Evolutionary conservation across 768 basidiomycete species (phyloP), one percentile per base, ranked within the genome.

Genomic region (Lactarius sp.): DNA sequence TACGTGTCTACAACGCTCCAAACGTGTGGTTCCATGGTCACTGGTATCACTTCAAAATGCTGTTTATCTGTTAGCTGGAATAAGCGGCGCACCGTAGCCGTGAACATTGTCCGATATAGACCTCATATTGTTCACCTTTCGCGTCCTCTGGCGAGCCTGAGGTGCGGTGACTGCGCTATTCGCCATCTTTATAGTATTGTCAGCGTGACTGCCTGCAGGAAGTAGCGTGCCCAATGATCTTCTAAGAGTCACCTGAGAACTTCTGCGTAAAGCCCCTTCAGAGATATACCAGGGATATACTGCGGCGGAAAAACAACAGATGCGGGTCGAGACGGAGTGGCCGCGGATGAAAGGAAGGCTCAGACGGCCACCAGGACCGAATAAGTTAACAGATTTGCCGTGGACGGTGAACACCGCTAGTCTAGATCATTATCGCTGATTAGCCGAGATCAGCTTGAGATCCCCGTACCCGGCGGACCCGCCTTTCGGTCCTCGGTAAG

Each of bases 1-100:
- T 75, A 90, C 88, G 87, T 88, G 69, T 91, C 88, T 54, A 91
- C 86, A 51, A 90, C 76, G 0, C 70, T 68, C 70, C 80, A 79
- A 6, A 80, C 73, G 65, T 75, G 73, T 0, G 73, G 70, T 42
- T 59, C 59, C 64, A 65, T 55, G 9, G 59, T 65, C 34, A 65
- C 64, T 65, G 49, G 27, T 12, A 18, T 31, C 10, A 6, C 14
- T 13, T 65, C 27, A 60, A 42, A 51, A 46, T 44, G 41, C 4
- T 8, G 27, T 16, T 52, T 37, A 9, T 16, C 3, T n/a, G n/a
- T n/a, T 13, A 37, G 31, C 18, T 20, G n/a, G 36, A 51, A 52
- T 13, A 37, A 14, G 53, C 18, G 22, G 36, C 64, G 54, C 34
- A 65, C 64, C 59, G 12, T 56, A 52, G 14, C 59, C 59, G 14